A percentile compares a stretch with the other conserved stretches of the same genome.
These are phyloP conservation scores for Blastomyces parvus DNA, from an alignment of 2,329 filamentous ascomycete species.

Conservation along the genomic window DNA sequence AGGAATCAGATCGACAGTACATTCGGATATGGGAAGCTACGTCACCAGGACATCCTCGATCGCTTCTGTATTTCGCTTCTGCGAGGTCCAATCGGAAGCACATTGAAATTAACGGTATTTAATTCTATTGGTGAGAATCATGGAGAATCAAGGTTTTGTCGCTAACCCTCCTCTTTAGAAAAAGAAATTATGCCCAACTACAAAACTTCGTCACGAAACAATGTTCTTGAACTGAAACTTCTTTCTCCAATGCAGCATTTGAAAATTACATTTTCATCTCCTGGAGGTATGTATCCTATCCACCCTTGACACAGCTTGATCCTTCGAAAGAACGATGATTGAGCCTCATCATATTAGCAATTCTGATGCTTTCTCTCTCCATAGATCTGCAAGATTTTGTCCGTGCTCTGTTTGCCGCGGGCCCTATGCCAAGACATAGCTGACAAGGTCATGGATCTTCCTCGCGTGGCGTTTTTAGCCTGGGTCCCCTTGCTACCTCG, in stretches of 20 bases:
- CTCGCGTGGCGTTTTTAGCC: background rate
- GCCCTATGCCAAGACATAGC: background rate
- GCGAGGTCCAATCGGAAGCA: constrained; percentile 9
- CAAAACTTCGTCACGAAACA: background rate
- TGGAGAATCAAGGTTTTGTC: background rate
- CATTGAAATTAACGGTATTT: constrained; percentile 13
- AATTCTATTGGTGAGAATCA: background rate
- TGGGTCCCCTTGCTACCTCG: background rate
- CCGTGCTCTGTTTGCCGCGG: background rate
- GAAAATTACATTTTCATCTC: constrained; percentile 2
- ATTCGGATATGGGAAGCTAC: constrained; percentile 12
- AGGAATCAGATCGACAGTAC: constrained; percentile 14
- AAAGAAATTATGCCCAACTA: background rate
- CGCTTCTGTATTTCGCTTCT: constrained; percentile 9
- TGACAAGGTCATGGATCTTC: background rate
- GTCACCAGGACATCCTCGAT: background rate
- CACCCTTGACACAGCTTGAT: background rate
- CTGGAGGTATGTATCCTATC: background rate
- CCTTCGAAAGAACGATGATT: background rate
- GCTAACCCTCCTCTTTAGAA: background rate
- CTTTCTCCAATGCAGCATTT: background rate
- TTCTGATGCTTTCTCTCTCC: background rate
- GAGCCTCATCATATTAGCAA: background rate
- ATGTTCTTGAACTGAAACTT: background rate
- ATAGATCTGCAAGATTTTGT: background rate